These are phyloP conservation scores for Magnolia sinica DNA, from an alignment of 164 flowering plant genomes.

Conservation along the genomic window DNA sequence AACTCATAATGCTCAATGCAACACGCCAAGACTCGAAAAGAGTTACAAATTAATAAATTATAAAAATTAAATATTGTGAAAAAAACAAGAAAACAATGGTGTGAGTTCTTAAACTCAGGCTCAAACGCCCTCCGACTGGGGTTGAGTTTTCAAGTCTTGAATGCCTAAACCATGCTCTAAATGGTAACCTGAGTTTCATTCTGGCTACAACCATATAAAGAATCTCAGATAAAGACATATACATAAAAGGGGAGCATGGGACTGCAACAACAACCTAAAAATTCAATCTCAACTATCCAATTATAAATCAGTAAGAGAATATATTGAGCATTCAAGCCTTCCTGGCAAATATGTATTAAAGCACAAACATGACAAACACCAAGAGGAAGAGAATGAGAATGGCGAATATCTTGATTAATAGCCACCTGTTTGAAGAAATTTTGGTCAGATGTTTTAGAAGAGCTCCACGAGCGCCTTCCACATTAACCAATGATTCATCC, in stretches of 20 bases:
- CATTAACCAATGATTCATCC: conserved; percentile 80
- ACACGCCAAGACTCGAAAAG: too few species aligned
- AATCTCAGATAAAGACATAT: not conserved
- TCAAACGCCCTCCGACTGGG: too few species aligned
- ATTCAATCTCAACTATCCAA: not conserved
- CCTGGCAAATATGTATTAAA: conserved; percentile 14
- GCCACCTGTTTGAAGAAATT: conserved; percentile 86
- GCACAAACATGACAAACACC: conserved; percentile 63
- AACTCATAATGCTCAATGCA: too few species aligned
- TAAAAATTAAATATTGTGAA: too few species aligned
- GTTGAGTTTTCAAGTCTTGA: too few species aligned
- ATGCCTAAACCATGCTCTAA: too few species aligned
- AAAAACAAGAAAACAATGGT: too few species aligned
- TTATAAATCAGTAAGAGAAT: not conserved
- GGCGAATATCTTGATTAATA: conserved; percentile 73
- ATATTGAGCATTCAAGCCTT: not conserved
- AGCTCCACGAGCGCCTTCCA: conserved; percentile 73
- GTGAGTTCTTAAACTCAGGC: too few species aligned
- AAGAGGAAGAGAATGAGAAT: conserved; percentile 62
- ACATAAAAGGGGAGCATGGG: not conserved
- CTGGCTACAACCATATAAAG: not conserved
- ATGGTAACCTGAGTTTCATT: too few species aligned
- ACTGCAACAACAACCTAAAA: not conserved
- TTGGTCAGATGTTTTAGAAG: conserved; percentile 62
- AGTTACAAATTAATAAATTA: too few species aligned